These are phyloP conservation scores for Solanum rostratum DNA, from an alignment of 257 asterid genomes.

Conservation along the genomic window DNA sequence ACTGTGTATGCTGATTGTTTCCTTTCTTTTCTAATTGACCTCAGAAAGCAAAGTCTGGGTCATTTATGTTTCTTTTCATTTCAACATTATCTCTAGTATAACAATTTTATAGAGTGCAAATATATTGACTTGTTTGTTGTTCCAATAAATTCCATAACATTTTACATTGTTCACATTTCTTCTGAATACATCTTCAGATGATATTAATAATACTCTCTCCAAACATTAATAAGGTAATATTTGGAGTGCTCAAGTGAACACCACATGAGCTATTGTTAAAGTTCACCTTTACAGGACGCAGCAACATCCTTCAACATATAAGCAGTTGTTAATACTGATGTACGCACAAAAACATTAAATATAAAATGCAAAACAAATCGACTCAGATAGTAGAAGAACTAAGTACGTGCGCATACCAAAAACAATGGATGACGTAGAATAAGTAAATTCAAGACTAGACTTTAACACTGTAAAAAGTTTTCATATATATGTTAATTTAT, in stretches of 20 bases:
- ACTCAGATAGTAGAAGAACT: not conserved
- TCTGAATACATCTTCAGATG: not conserved
- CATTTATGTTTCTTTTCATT: too few species aligned
- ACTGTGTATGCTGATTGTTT: not conserved
- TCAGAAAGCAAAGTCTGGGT: not conserved
- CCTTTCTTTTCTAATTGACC: not conserved
- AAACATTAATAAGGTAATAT: not conserved
- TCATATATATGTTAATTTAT: not conserved
- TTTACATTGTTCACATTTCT: not conserved
- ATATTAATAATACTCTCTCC: not conserved
- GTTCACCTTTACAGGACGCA: not conserved
- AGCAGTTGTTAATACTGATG: not conserved
- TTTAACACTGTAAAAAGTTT: not conserved
- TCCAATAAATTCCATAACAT: not conserved
- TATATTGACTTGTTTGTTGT: not conserved
- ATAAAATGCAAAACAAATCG: not conserved
- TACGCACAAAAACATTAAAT: not conserved
- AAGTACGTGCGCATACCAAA: too few species aligned
- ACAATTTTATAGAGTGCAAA: not conserved
- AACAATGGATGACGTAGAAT: not conserved
- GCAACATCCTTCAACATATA: not conserved
- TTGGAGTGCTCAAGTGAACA: not conserved
- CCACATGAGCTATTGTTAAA: not conserved
- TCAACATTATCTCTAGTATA: too few species aligned
- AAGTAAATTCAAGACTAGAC: not conserved